Conservation (phyloP, 768 basidiomycete genomes). For the Serendipita vermifera region DNA sequence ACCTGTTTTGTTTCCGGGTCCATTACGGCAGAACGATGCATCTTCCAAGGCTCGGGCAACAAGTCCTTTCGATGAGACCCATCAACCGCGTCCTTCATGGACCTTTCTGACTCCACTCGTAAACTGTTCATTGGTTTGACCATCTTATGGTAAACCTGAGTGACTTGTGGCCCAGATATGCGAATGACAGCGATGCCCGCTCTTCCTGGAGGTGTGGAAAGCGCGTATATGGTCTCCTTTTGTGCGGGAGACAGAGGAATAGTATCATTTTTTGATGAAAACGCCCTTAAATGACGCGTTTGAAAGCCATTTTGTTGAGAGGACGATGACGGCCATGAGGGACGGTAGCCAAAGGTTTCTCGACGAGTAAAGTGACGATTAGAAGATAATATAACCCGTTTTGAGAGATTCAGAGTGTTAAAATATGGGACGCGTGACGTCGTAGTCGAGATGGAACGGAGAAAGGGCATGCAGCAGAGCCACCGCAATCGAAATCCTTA, state of each 20-base stretch:
- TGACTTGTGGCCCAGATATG: constrained; percentile 64
- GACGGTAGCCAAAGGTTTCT: no score
- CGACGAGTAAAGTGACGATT: no score
- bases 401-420: no score
- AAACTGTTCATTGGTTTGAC: constrained; percentile 27
- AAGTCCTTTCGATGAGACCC: background rate
- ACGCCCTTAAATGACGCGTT: no score
- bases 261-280: background rate
- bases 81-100: background rate
- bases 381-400: no score
- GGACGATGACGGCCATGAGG: no score
- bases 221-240: constrained; percentile 61
- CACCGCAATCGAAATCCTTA: no score
- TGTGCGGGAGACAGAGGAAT: constrained; percentile 15
- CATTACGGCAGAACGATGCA: constrained; percentile 56
- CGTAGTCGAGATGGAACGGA: no score
- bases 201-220: constrained; percentile 77
- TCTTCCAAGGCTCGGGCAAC: constrained; percentile 46
- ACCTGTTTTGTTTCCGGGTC: constrained; percentile 46
- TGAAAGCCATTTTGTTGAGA: no score
- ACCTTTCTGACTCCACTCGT: constrained; percentile 12
- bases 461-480: no score
- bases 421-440: no score
- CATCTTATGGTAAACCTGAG: constrained; percentile 47
- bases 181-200: constrained; percentile 74